Percentiles rank a stretch among this genome's conserved stretches.
phyloP scores from a whole-genome alignment of 768 basidiomycete species.

The Favolaschia claudopus region DNA sequence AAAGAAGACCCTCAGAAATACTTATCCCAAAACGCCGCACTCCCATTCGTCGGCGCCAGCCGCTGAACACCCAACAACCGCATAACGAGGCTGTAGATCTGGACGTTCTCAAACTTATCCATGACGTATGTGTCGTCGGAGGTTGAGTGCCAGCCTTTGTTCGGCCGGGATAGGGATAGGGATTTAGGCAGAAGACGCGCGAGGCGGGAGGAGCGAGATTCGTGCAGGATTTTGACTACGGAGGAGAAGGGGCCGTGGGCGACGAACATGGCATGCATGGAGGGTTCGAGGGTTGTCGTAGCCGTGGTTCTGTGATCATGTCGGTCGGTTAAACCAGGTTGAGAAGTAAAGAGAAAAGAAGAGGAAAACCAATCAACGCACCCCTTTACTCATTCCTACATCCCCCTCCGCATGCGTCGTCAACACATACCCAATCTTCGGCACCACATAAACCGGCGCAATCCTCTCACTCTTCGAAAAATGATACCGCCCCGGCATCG shows the following conservation, averaged over 20 bases:
- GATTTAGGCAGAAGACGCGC: constrained; percentile 11
- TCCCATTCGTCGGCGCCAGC: constrained; percentile 77
- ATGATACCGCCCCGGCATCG: constrained; percentile 85
- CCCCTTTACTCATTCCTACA: constrained; percentile 75
- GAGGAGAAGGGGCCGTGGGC: constrained; percentile 90
- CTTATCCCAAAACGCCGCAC: constrained; percentile 82
- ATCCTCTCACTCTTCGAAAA: constrained; percentile 79
- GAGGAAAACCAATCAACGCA: constrained; percentile 47
- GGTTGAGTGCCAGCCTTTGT: constrained; percentile 73
- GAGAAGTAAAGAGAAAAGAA: neutral
- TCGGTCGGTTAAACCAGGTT: neutral
- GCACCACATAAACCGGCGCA: constrained; percentile 87
- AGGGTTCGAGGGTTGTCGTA: constrained; percentile 80
- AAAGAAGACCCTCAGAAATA: constrained; percentile 74
- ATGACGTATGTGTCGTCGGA: constrained; percentile 73
- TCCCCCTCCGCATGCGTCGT: constrained; percentile 70
- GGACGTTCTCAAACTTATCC: constrained; percentile 84
- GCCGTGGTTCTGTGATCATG: constrained; percentile 74
- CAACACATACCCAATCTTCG: constrained; percentile 80
- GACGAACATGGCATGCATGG: constrained; percentile 92
- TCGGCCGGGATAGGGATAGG: constrained; percentile 37
- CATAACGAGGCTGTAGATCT: constrained; percentile 85
- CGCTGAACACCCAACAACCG: constrained; percentile 71
- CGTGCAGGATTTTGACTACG: constrained; percentile 66
- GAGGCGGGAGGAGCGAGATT: constrained; percentile 31